Conservation (phyloP, 140 eudicot genomes). For the Stevia rebaudiana region DNA sequence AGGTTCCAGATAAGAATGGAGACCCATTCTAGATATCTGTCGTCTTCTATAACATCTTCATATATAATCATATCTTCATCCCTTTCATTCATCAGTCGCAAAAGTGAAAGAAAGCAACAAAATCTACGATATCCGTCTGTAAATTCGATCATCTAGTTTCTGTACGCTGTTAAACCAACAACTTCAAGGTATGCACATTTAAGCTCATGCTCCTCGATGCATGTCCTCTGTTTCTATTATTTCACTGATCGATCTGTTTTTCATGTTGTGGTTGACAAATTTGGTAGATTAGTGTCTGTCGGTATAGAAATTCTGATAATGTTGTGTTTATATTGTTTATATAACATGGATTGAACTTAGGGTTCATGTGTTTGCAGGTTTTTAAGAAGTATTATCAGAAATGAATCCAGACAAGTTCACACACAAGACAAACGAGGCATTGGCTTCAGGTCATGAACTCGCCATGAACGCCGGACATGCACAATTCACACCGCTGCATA, state of each 20-base stretch:
- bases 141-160: neutral
- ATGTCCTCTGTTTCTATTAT: neutral
- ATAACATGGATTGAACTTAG: neutral
- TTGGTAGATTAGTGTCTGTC: neutral
- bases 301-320: neutral
- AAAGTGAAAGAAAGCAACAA: no score
- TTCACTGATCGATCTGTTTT: neutral
- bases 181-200: neutral
- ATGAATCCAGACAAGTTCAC: constrained; percentile 93
- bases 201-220: neutral
- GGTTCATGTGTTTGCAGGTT: constrained; percentile 4
- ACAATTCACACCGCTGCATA: constrained; percentile 77
- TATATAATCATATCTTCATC: neutral
- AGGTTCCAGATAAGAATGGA: constrained; percentile 4
- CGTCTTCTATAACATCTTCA: neutral
- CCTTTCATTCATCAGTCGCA: neutral
- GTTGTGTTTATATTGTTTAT: neutral
- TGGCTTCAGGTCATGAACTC: constrained; percentile 62
- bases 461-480: constrained; percentile 77
- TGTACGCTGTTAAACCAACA: neutral
- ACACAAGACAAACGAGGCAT: constrained; percentile 82
- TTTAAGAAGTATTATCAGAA: neutral
- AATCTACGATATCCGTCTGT: neutral
- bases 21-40: constrained; percentile 20
- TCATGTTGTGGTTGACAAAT: neutral